These are phyloP conservation scores for Fraxinus greggii DNA, from an alignment of 305 asterid species.

Conservation along the genomic window DNA sequence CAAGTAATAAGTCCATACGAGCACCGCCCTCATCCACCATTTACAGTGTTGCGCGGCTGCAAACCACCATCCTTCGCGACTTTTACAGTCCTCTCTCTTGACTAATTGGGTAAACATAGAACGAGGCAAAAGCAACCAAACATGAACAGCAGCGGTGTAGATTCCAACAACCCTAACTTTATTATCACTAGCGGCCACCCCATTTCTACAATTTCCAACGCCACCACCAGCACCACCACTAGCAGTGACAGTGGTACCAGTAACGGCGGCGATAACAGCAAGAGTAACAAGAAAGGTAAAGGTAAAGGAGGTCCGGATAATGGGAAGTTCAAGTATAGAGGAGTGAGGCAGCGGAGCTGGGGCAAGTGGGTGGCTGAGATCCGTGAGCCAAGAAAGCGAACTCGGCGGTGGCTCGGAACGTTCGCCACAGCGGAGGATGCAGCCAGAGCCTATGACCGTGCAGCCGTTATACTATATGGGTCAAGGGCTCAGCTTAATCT, in stretches of 20 bases:
- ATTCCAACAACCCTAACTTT: conserved; percentile 30
- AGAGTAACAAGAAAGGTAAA: conserved; percentile 33
- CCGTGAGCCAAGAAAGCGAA: conserved; percentile 78
- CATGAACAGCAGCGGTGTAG: conserved; percentile 54
- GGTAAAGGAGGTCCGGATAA: conserved; percentile 91
- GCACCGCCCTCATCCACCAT: conserved; percentile 67
- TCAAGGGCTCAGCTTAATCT: conserved; percentile 74
- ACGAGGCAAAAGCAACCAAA: conserved; percentile 50
- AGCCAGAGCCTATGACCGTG: conserved; percentile 95
- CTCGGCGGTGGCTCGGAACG: conserved; percentile 81
- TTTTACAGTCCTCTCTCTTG: conserved; percentile 26
- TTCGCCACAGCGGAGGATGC: conserved; percentile 94
- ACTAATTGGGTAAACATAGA: conserved; percentile 48
- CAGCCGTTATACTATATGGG: conserved; percentile 73
- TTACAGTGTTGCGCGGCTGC: conserved; percentile 22
- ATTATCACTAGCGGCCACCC: not conserved
- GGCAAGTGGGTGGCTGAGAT: conserved; percentile 99
- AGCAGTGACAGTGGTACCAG: not conserved
- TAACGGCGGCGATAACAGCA: not conserved
- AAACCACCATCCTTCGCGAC: conserved; percentile 2
- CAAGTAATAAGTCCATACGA: conserved; percentile 27
- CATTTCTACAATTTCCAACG: conserved; percentile 17
- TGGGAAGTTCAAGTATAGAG: conserved; percentile 65
- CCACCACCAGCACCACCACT: conserved; percentile 2
- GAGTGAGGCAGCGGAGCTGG: conserved; percentile 95